Base-by-base conservation (phyloP, 2,329 filamentous ascomycete genomes). In the Xylaria sp. region DNA sequence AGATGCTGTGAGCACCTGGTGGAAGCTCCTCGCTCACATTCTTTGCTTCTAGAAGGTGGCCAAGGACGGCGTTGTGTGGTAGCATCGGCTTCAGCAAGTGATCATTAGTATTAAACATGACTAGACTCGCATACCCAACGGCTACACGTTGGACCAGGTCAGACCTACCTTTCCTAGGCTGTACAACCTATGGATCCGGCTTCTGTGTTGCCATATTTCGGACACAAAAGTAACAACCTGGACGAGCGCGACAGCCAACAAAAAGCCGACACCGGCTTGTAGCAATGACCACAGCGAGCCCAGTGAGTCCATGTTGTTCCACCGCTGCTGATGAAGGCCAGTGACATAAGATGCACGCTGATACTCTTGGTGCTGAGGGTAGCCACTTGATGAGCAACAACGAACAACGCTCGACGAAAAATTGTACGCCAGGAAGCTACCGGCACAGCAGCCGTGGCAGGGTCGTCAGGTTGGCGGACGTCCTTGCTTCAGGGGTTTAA, bases 31-130 rank as follows among this genome's bases (percentile, higher is more conserved):
- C 66, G 17, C 57, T 57, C 18, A 60, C 66, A 34, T 61, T 62
- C 37, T 71, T 71, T 6, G 67, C 68, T 26, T 58, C 56, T 4
- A 69, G 60, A 18, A 71, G 64, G 55, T 71, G 68, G 7, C 69
- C 68, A 11, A 70, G 58, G 19, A 70, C 11, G 37, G 57, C 54
- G 43, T 51, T 67, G 43, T 70, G 67, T n/a, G 59, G 55, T 7
- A 62, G 63, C 57, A 69, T 63, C 9, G 68, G 68, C 69, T 71
- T 34, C 16, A 42, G 11, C 11, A 41, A 21, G 5, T 29, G n/a
- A 41, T 56, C 19, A 53, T 53, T 48, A 24, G 39, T 24, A 2
- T 13, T n/a, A n/a, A n/a, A n/a, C n/a, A n/a, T n/a, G n/a, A n/a
- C n/a, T n/a, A n/a, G 19, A 4, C 9, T 7, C 11, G 11, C 6